Conservation (phyloP, 2,329 filamentous ascomycete genomes). For the Malbranchea cinnamomea region DNA sequence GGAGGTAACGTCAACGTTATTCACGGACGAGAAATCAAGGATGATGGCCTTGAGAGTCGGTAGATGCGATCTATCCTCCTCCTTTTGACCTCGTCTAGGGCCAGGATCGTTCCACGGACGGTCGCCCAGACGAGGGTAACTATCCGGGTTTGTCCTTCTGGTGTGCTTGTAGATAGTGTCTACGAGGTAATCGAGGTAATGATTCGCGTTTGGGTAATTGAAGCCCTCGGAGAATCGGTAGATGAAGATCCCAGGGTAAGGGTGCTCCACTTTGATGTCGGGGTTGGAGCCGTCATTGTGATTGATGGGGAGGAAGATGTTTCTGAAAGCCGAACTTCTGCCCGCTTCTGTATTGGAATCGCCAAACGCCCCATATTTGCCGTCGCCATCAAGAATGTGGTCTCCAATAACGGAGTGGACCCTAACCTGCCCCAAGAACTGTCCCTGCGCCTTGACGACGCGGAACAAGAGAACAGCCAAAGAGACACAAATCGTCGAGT, state of each 20-base stretch:
- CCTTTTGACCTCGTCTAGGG: conserved; percentile 43
- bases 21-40: conserved; percentile 83
- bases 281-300: conserved; percentile 89
- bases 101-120: conserved; percentile 93
- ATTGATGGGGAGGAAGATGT: conserved; percentile 74
- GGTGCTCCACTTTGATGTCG: conserved; percentile 58
- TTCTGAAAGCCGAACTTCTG: conserved; percentile 44
- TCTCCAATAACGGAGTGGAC: conserved; percentile 75
- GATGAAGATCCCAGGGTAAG: conserved; percentile 87
- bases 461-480: conserved; percentile 68
- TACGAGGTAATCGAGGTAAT: conserved; percentile 68
- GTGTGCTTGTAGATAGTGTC: conserved; percentile 55
- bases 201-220: conserved; percentile 88
- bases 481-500: conserved; percentile 66
- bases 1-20: conserved; percentile 86
- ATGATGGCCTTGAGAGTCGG: conserved; percentile 78
- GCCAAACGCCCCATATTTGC: conserved; percentile 43
- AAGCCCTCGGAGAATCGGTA: conserved; percentile 91
- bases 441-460: conserved; percentile 65
- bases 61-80: conserved; percentile 34
- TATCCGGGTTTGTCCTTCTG: conserved; percentile 56
- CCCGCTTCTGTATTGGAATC: conserved; percentile 18
- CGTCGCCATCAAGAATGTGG: conserved; percentile 51
- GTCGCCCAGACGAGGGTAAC: conserved; percentile 54
- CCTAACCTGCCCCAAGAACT: conserved; percentile 68